Conservation (phyloP, 2,329 filamentous ascomycete species). For the Camillea tinctor region DNA sequence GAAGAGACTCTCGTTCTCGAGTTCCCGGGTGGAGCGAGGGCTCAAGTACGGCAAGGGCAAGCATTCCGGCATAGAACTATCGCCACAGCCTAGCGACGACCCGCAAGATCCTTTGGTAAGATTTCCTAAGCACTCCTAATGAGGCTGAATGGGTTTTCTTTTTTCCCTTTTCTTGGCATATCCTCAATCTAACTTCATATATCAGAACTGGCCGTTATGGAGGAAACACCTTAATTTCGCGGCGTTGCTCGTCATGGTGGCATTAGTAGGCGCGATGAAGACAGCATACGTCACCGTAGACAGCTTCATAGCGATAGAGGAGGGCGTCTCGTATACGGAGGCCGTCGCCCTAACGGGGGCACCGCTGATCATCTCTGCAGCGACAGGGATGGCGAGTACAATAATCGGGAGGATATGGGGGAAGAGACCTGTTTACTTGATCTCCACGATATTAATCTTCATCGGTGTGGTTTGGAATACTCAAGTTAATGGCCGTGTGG, state of each 20-base stretch:
- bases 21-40: conserved; percentile 32
- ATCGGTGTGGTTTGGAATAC: conserved; percentile 52
- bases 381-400: conserved; percentile 43
- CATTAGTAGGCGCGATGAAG: conserved; percentile 51
- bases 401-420: conserved; percentile 47
- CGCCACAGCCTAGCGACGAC: conserved; percentile 56
- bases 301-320: conserved; percentile 41
- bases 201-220: conserved; percentile 55
- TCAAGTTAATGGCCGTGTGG: conserved; percentile 39
- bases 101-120: conserved; percentile 53
- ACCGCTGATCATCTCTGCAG: conserved; percentile 50
- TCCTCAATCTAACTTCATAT: background rate
- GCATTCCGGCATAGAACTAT: conserved; percentile 43
- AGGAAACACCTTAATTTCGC: conserved; percentile 51
- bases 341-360: conserved; percentile 51
- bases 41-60: conserved; percentile 50
- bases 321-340: conserved; percentile 46
- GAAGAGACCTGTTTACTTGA: conserved; percentile 53
- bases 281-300: conserved; percentile 52
- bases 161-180: conserved; percentile 1
- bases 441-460: conserved; percentile 45
- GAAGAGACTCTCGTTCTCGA: conserved; percentile 36
- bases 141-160: background rate
- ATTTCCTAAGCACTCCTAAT: background rate
- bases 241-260: conserved; percentile 46